Base-by-base conservation (phyloP, 2,329 filamentous ascomycete genomes). In the Sporothrix mexicana region DNA sequence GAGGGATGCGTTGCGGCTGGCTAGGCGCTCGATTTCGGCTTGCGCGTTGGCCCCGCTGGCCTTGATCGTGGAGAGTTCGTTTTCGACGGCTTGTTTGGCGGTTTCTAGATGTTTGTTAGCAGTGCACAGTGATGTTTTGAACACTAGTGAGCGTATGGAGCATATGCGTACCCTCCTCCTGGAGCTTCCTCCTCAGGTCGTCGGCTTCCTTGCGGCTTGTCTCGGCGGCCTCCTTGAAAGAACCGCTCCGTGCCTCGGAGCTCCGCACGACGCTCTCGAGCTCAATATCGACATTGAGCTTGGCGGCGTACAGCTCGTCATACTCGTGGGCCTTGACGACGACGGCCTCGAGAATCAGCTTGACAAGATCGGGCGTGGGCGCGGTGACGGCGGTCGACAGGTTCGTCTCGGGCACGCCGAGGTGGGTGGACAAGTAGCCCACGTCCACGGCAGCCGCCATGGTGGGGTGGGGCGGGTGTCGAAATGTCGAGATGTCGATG, bases 201-300 rank as follows among this genome's bases (percentile, higher is more conserved):
- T 95, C 92, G 0, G 95, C 88, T 76, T 98, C 95, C 76, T 93
- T 92, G 74, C 95, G 86, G 10, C 92, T 91, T 80, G 95, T 95
- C 75, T 97, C 94, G 61, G 94, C 88, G 0, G 92, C 93, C 6
- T 88, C 86, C 82, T 96, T 97, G 80, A 96, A 90, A 9, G 91
- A 89, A 79, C 95, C 93, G 76, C 91, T 91, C 81, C 94, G 93
- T 30, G 92, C 90, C 80, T 98, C 95, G 74, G 92, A 91, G 76
- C 89, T 92, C 77, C 94, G 91, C 66, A 97, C 91, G 20, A 92
- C 92, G 81, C 94, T 96, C 81, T 99, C 96, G 8, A 98, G 88
- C 84, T 98, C 95, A 61, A 99, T 96, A 78, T 97, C 94, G 62
- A 93, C 85, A 77, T 93, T 91, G 61, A 98, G 87, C 83, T 98